Base-by-base conservation (phyloP, 176 grass and related monocot genomes). In the Oryza officinalis region DNA sequence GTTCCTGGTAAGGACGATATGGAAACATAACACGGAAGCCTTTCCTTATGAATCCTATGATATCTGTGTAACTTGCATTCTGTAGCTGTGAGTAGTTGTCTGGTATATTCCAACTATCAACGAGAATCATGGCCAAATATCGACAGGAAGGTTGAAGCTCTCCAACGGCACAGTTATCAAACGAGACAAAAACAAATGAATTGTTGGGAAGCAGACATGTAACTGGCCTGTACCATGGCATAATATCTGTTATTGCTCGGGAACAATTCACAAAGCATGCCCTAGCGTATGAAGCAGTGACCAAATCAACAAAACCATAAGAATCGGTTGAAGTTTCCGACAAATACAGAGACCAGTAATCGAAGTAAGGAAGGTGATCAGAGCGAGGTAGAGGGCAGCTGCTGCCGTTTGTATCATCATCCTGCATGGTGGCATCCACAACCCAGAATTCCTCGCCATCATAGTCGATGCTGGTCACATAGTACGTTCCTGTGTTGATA, bases 191-290 rank as follows among this genome's bases (percentile, higher is more conserved):
- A 67, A 89, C 75, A 77, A 84, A 89, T 0, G 84, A 83, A 31
- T 35, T 27, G 13, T 78, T 78, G 0, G 3, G 1, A 37, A 28
- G 81, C 22, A 87, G 40, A 37, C 91, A 93, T 27, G 37, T 0
- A 41, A 87, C 46, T 0, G 52, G 87, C 11, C 3, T 38, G 67
- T 89, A 89, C 10, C 0, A 4, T 1, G 47, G 47, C 33, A 65
- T 8, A 11, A 32, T 84, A 8, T 41, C 0, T 5, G 0, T 18
- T 35, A 31, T n/a, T 69, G 11, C 77, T 50, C 5, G 3, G 0
- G 87, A 77, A 61, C 91, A 92, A 30, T 85, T 92, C 30, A 82
- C 45, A 17, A 82, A 87, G n/a, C 31, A 69, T 44, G 81, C 87
- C 87, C 65, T 84, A 72, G 17, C 1, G 6, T 20, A 1, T 18